A percentile compares a stretch with the other conserved stretches of the same genome.
Evolutionary conservation across 2,329 filamentous ascomycete genomes (phyloP).

Genomic region (Zymoseptoria pseudotritici): DNA sequence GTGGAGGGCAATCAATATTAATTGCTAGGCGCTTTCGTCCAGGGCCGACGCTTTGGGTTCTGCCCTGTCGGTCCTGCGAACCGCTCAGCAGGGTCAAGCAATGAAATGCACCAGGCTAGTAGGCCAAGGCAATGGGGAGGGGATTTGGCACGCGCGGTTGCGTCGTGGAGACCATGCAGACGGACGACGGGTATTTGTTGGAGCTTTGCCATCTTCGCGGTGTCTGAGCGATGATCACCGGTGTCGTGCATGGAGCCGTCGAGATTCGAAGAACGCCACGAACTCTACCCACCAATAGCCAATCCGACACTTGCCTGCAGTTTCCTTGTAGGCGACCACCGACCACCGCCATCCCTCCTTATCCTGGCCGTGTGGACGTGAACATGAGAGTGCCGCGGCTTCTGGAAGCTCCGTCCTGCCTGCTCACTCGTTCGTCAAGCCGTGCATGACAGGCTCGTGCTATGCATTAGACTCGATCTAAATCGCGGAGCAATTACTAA

Average conservation of each 20-base stretch:
- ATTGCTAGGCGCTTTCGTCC: neutral
- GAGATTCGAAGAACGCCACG: neutral
- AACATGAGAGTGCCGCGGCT: neutral
- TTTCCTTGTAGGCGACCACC: neutral
- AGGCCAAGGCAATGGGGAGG: neutral
- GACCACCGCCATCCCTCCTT: neutral
- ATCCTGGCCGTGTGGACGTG: neutral
- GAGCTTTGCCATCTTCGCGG: neutral
- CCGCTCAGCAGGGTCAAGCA: neutral
- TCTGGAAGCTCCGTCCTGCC: neutral
- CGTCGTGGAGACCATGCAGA: neutral
- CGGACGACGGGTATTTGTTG: neutral
- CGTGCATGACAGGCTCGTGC: neutral
- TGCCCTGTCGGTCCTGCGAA: neutral
- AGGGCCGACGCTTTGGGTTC: neutral
- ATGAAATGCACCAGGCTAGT: neutral
- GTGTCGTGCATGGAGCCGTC: neutral
- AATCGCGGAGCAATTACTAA: slow-evolving; percentile 1
- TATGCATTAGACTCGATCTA: neutral
- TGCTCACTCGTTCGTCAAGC: neutral
- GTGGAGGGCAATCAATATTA: neutral
- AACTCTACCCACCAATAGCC: neutral
- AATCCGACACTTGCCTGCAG: neutral
- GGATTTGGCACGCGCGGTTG: neutral
- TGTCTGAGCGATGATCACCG: neutral